Conservation (phyloP, 1,139 yeast genomes). For the Kurtzmaniella quercitrusa region DNA sequence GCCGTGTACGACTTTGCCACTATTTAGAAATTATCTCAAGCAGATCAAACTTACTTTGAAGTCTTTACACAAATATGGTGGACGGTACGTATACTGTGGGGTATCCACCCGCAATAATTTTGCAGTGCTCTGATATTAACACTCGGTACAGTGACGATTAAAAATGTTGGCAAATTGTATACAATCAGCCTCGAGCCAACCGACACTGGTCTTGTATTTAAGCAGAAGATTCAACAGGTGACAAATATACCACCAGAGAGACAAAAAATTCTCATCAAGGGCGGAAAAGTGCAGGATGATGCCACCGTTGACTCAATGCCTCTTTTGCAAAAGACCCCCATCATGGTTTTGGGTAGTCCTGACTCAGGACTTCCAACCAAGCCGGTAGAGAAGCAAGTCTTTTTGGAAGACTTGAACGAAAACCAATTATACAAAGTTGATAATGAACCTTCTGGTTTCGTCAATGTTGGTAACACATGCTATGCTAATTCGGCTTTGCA, state of each 20-base stretch:
- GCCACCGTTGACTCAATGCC: constrained; percentile 39
- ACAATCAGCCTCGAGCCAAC: constrained; percentile 56
- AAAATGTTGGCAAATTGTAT: constrained; percentile 82
- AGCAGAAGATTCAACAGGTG: constrained; percentile 61
- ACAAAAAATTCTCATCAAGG: constrained; percentile 85
- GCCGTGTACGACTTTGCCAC: constrained; percentile 8
- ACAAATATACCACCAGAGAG: constrained; percentile 84
- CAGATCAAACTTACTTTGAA: background rate
- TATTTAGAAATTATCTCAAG: background rate
- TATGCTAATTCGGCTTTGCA: constrained; percentile 89
- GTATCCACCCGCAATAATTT: too few species aligned
- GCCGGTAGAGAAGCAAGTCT: constrained; percentile 53
- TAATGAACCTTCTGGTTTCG: constrained; percentile 73
- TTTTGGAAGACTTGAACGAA: constrained; percentile 66
- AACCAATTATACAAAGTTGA: constrained; percentile 35
- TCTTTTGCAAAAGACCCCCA: constrained; percentile 57
- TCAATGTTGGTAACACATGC: constrained; percentile 91
- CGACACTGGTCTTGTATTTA: constrained; percentile 67
- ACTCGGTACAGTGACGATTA: constrained; percentile 46
- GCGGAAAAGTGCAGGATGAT: constrained; percentile 81
- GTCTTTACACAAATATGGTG: background rate
- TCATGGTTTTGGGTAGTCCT: constrained; percentile 93
- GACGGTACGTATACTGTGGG: constrained; percentile 2
- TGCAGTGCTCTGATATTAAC: too few species aligned
- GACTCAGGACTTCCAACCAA: constrained; percentile 61